A percentile compares a stretch with the other conserved stretches of the same genome.
Evolutionary conservation across 202 grass and related monocot genomes (phyloP).

Genomic region (Carex sylvatica): DNA sequence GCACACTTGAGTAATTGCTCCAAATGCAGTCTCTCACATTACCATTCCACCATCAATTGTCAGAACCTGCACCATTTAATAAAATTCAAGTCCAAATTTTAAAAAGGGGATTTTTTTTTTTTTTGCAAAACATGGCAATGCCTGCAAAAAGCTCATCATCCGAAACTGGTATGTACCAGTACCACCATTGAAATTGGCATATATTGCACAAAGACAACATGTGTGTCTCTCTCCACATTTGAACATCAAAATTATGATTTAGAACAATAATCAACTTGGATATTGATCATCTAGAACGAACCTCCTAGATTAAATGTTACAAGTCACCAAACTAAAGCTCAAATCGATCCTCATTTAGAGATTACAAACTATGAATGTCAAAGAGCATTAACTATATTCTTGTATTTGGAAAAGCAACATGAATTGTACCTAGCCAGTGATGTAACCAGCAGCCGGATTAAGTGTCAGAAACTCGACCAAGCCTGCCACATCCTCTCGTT

Average conservation of each 20-base stretch:
- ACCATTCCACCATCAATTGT: slow-evolving; percentile 89
- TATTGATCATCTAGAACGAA: neutral
- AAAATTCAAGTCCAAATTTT: neutral
- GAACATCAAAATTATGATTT: neutral
- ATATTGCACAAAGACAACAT: neutral
- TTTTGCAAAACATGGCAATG: neutral
- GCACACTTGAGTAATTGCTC: neutral
- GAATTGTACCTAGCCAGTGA: slow-evolving; percentile 70
- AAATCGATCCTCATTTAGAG: neutral
- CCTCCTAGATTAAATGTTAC: neutral
- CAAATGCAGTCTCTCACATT: slow-evolving; percentile 34
- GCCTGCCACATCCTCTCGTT: slow-evolving; percentile 84
- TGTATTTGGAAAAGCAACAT: slow-evolving; percentile 7
- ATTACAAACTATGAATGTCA: neutral
- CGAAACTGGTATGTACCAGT: neutral
- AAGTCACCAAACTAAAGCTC: neutral
- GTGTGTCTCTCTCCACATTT: neutral
- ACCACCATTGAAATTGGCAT: neutral
- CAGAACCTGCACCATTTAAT: slow-evolving; percentile 42
- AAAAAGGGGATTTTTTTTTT: neutral
- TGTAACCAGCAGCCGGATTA: slow-evolving; percentile 77
- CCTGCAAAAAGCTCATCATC: neutral
- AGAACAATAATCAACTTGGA: neutral
- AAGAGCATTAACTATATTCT: neutral
- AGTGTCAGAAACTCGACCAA: slow-evolving; percentile 87